Percentiles rank a stretch among this genome's conserved stretches.
phyloP scores from a whole-genome alignment of 2,329 filamentous ascomycete genomes.

The Trichoderma cornu-damae region DNA sequence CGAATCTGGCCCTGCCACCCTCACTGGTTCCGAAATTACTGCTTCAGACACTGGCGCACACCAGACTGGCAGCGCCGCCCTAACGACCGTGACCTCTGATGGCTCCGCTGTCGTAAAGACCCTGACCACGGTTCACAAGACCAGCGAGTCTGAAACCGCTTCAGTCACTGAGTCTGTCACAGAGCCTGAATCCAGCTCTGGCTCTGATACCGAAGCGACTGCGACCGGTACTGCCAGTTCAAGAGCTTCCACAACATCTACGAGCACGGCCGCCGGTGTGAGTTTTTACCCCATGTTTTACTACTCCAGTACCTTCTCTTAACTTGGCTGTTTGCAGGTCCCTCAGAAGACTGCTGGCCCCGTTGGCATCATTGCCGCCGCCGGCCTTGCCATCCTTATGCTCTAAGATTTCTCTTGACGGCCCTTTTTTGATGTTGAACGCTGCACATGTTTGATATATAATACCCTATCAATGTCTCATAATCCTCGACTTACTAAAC shows the following conservation, averaged over 20 bases:
- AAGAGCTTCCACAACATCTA: slow-evolving; percentile 17
- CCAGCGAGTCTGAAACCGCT: slow-evolving; percentile 23
- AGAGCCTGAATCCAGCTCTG: slow-evolving; percentile 9
- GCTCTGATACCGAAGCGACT: slow-evolving; percentile 18
- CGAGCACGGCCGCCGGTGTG: slow-evolving; percentile 29
- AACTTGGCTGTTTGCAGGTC: slow-evolving; percentile 23
- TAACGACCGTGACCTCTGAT: slow-evolving; percentile 25
- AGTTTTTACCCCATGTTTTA: slow-evolving; percentile 19
- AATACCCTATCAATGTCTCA: slow-evolving; percentile 35
- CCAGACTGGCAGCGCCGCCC: slow-evolving; percentile 19
- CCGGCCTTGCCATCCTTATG: slow-evolving; percentile 45
- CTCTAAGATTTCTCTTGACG: slow-evolving; percentile 36
- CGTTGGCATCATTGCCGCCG: slow-evolving; percentile 44
- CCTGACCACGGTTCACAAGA: slow-evolving; percentile 26
- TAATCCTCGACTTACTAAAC: slow-evolving; percentile 26
- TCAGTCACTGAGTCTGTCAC: slow-evolving; percentile 21
- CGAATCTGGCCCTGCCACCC: slow-evolving; percentile 19
- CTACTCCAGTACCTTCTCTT: not conserved
- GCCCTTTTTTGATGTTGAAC: slow-evolving; percentile 24
- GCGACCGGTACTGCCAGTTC: slow-evolving; percentile 15
- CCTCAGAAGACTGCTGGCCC: slow-evolving; percentile 43
- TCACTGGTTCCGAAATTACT: slow-evolving; percentile 17
- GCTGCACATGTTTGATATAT: slow-evolving; percentile 40
- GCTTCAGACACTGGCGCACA: not conserved
- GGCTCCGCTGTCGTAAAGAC: slow-evolving; percentile 26